Evolutionary conservation across 2,329 filamentous ascomycete genomes (phyloP).

Genomic region (Epichloe sp.): DNA sequence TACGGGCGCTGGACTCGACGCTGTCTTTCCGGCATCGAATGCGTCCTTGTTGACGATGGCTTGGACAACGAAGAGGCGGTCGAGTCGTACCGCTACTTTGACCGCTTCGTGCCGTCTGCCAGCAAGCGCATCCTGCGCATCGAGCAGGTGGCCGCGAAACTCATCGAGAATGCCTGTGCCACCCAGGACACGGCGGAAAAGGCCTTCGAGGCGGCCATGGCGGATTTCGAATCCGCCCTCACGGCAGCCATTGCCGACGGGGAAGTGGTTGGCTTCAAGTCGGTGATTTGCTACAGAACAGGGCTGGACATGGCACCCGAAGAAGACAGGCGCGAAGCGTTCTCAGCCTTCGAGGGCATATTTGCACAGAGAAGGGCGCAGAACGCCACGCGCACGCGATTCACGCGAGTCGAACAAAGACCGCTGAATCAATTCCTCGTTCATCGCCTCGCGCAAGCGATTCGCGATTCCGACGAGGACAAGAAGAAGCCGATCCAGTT

Average conservation of each 20-base stretch:
- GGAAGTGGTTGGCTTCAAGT: conserved; percentile 69
- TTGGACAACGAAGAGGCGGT: conserved; percentile 42
- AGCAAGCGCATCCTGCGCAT: conserved; percentile 68
- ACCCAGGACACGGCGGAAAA: conserved; percentile 15
- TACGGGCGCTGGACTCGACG: conserved; percentile 44
- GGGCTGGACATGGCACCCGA: conserved; percentile 47
- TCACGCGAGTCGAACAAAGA: conserved; percentile 46
- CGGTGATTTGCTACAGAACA: conserved; percentile 68
- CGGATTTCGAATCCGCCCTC: conserved; percentile 31
- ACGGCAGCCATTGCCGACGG: conserved; percentile 44
- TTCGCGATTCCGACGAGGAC: conserved; percentile 31
- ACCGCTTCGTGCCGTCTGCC: conserved; percentile 47
- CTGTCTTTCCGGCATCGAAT: conserved; percentile 61
- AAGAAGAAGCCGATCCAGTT: conserved; percentile 66
- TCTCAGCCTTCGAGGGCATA: conserved; percentile 26
- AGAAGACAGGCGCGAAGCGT: conserved; percentile 28
- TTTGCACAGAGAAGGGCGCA: conserved; percentile 12
- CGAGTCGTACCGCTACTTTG: conserved; percentile 50
- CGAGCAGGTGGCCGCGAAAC: conserved; percentile 53
- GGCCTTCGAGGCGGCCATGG: conserved; percentile 21
- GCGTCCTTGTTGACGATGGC: conserved; percentile 67
- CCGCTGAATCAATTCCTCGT: conserved; percentile 59
- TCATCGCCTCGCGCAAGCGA: conserved; percentile 45
- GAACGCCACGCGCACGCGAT: conserved; percentile 15
- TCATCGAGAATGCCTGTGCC: conserved; percentile 36